Evolutionary conservation across 163 green algal genomes (phyloP), one percentile per base, ranked within the genome.

Genomic region (Trebouxiophyceae sp.): DNA sequence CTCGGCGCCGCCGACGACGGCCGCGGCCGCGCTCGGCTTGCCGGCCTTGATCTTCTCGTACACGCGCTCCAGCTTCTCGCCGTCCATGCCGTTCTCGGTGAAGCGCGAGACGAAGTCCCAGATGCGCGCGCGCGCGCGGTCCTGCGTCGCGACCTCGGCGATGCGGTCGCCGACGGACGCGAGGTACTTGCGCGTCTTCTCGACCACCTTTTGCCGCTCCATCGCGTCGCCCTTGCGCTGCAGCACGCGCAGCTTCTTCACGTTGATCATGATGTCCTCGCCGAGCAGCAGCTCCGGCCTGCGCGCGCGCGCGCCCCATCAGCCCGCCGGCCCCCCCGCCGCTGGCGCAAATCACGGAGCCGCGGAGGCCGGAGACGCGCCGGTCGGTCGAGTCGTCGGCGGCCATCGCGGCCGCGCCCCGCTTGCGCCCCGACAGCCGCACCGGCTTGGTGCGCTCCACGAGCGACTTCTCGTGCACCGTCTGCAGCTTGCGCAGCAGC

Each of bases 221-320:
- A 97, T 80, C 32, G 80, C 65, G 33, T 86, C 78, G 34, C 88
- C 87, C 66, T 87, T 71, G 7, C 81, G 77, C 81, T 93, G 85
- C 72, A 85, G 71, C 22, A 75, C 69, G 31, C 76, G 67, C 26
- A 85, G 57, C 68, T 83, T 83, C 47, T 77, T 73, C 63, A 85
- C 73, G 23, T 78, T 22, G 22, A 61, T 45, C 65, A 81, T 71
- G 7, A 61, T 57, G 1, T 76, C 65, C 5, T 45, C 57, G 3
- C 73, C 60, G 69, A 83, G 71, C 46, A 71, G n/a, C 39, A 62
- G 32, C 45, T 69, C 54, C 64, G 47, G 64, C 45, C 33, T 57
- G 27, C 59, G 29, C 24, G 1, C 33, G n/a, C 57, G 33, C 57
- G 8, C 23, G 57, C 57, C n/a, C n/a, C n/a, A n/a, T n/a, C n/a